Evolutionary conservation across 148 eudicot genomes (phyloP).

Genomic region (Amaranthus cruentus): DNA sequence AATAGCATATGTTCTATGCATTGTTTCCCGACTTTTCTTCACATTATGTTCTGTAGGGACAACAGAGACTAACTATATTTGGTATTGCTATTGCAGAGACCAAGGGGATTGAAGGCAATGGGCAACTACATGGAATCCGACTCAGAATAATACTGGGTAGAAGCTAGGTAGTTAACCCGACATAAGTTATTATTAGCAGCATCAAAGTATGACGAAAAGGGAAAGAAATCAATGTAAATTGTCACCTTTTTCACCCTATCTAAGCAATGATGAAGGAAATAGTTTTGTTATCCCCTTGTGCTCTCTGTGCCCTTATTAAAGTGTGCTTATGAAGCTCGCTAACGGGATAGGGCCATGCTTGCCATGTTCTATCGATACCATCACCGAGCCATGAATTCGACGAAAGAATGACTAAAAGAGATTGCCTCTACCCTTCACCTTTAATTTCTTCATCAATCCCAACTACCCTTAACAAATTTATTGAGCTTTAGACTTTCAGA

Average conservation of each 20-base stretch:
- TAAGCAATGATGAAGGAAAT: slow-evolving; percentile 2
- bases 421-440: too few species aligned
- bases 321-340: too few species aligned
- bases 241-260: slow-evolving; percentile 2
- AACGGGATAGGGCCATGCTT: too few species aligned
- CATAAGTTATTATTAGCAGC: background rate
- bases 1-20: background rate
- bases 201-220: slow-evolving; percentile 9
- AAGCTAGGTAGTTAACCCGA: too few species aligned
- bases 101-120: slow-evolving; percentile 93
- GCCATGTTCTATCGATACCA: too few species aligned
- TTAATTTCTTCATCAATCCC: too few species aligned
- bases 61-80: background rate
- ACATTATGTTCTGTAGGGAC: too few species aligned
- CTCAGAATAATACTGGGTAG: slow-evolving; percentile 42
- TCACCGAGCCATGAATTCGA: too few species aligned
- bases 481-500: too few species aligned
- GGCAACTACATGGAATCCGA: slow-evolving; percentile 79
- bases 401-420: too few species aligned
- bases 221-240: slow-evolving; percentile 16
- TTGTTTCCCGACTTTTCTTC: background rate
- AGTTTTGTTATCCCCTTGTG: background rate
- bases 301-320: background rate
- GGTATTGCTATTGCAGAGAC: slow-evolving; percentile 47
- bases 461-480: too few species aligned